Evolutionary conservation across 345 rosid genomes (phyloP), one percentile per base, ranked within the genome.

Genomic region (Heritiera littoralis): DNA sequence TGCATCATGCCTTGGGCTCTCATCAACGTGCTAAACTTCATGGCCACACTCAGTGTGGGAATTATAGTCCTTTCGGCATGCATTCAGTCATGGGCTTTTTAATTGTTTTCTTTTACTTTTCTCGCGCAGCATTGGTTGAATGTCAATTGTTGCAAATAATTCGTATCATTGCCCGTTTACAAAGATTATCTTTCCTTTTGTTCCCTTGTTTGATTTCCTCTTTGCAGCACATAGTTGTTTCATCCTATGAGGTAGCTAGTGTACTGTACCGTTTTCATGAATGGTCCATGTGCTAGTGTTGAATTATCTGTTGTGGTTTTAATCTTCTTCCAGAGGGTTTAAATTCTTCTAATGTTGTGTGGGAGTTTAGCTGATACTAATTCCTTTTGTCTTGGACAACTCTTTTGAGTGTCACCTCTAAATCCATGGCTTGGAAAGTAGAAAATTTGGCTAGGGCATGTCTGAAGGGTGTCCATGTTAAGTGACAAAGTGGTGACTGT

Each of bases 1-100:
- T 71, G 75, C 75, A 71, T 51, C 60, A 51, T 30, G 28, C 18
- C 9, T 64, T 70, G 74, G 38, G 58, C 9, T 66, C 51, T 14
- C 45, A 12, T 32, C 20, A 28, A 48, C 5, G 54, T 11, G 74
- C 74, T 6, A 13, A 14, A 14, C 40, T 6, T 48, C 51, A 35
- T 23, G 38, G 30, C 64, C 64, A 59, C 14, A 20, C 14, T 59
- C 1, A 1, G n/a, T 4, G 58, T 23, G 35, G 4, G 2, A 23
- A 59, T 61, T 28, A 1, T 7, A 30, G 17, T 30, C 17, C 35
- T 59, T 9, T 11, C 8, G 66, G 17, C 8, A 5, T 28, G 66
- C 8, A 2, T 59, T 23, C 35, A 0, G 2, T 61, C 15, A 15
- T 17, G 13, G 35, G 23, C 30, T 8, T 58, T 58, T 58, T 35